Evolutionary conservation across 2,329 filamentous ascomycete species (phyloP).

Genomic region (Colletotrichum sp.): DNA sequence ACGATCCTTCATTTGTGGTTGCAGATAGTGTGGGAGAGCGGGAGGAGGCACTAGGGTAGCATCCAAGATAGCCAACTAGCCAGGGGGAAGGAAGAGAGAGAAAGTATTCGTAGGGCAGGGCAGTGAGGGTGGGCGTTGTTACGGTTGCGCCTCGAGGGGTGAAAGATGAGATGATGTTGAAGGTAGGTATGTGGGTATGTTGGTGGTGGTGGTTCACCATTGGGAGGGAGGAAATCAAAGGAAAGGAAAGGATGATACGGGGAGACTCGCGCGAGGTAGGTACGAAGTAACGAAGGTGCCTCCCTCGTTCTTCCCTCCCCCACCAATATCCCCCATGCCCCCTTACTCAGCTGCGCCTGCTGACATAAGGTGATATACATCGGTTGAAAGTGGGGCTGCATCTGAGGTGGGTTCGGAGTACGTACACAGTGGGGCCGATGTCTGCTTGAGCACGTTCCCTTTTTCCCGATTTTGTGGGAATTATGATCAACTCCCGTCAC

Average conservation of each 20-base stretch:
- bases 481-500: not conserved
- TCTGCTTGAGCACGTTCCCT: not conserved
- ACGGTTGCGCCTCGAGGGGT: slow-evolving; percentile 4
- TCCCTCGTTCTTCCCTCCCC: not conserved
- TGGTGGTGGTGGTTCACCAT: not conserved
- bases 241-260: not conserved
- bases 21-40: slow-evolving; percentile 12
- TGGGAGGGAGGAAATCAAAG: not conserved
- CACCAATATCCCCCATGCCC: not conserved
- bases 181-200: not conserved
- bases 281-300: not conserved
- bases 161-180: slow-evolving; percentile 1
- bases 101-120: not conserved
- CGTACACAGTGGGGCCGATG: not conserved
- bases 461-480: not conserved
- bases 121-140: not conserved
- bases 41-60: slow-evolving; percentile 5
- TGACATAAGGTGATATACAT: not conserved
- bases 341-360: not conserved
- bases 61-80: not conserved
- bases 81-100: not conserved
- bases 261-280: not conserved
- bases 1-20: slow-evolving; percentile 19
- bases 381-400: not conserved
- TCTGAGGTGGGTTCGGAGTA: not conserved